Percentiles rank a stretch among this genome's conserved stretches.
Conservation (phyloP, 495 filamentous ascomycete genomes). For the Aspergillus steynii region DNA sequence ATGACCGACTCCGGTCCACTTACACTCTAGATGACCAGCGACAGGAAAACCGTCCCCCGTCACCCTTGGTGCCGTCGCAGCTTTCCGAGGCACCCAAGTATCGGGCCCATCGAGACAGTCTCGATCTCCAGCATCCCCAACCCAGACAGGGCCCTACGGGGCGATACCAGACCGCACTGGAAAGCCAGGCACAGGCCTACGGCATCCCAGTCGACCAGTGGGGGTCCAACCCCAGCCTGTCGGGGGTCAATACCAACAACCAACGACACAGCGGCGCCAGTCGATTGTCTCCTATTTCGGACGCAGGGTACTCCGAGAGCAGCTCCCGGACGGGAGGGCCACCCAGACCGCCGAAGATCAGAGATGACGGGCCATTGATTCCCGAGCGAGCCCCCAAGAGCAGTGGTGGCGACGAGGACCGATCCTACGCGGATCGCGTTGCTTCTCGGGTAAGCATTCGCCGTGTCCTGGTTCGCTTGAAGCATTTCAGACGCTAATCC, state of each 20-base stretch:
- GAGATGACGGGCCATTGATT: constrained; percentile 52
- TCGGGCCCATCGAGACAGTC: constrained; percentile 82
- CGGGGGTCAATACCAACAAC: constrained; percentile 37
- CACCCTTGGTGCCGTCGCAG: constrained; percentile 61
- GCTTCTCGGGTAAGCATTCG: constrained; percentile 39
- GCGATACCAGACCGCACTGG: constrained; percentile 77
- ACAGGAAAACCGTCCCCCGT: constrained; percentile 56
- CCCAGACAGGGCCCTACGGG: constrained; percentile 80
- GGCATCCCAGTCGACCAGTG: constrained; percentile 65
- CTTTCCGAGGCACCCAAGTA: constrained; percentile 87
- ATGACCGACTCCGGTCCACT: constrained; percentile 71
- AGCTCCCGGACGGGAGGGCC: constrained; percentile 40
- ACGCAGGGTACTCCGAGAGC: constrained; percentile 50
- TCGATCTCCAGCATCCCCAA: constrained; percentile 89
- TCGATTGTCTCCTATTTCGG: constrained; percentile 54
- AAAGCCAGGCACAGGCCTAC: constrained; percentile 74
- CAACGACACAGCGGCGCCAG: constrained; percentile 48
- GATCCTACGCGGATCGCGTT: constrained; percentile 44
- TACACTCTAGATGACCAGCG: constrained; percentile 56
- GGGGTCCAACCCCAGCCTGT: constrained; percentile 59
- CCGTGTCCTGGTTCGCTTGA: background rate
- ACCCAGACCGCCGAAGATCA: constrained; percentile 54
- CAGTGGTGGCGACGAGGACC: constrained; percentile 37
- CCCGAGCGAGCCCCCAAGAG: constrained; percentile 49
- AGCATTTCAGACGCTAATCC: constrained; percentile 11